These are phyloP conservation scores for Singerocomus inundabilis DNA, from an alignment of 1,284 basidiomycete genomes.

Conservation along the genomic window DNA sequence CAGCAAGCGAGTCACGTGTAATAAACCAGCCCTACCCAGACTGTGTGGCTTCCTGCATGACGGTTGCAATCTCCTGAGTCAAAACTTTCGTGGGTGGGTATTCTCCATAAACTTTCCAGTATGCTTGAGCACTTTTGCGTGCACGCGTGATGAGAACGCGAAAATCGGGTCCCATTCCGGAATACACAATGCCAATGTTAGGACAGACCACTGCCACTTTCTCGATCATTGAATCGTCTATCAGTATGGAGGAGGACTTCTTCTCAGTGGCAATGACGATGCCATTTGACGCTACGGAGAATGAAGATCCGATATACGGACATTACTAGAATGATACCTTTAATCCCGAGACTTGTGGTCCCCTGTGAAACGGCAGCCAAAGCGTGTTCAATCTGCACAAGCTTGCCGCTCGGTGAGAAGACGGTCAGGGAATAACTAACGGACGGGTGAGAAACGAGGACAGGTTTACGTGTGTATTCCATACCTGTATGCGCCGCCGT, in stretches of 20 bases:
- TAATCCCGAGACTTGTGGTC: constrained; percentile 97
- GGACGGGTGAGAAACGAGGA: constrained; percentile 19
- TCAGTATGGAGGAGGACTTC: constrained; percentile 95
- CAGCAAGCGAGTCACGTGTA: constrained; percentile 29
- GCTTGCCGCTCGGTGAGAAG: constrained; percentile 97
- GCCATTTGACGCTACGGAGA: constrained; percentile 84
- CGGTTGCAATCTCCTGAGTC: constrained; percentile 95
- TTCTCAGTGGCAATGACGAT: constrained; percentile 99
- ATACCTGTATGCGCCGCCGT: constrained; percentile 83
- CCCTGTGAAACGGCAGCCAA: constrained; percentile 96
- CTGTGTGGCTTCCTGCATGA: constrained; percentile 99
- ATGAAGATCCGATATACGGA: constrained; percentile 17
- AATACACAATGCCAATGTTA: constrained; percentile 99
- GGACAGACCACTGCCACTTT: constrained; percentile 97
- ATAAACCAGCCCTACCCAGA: constrained; percentile 70
- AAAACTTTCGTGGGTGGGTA: constrained; percentile 98
- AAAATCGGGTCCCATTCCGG: constrained; percentile 99
- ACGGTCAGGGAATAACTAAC: constrained; percentile 96
- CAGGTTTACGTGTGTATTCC: constrained; percentile 17
- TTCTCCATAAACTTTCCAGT: constrained; percentile 99
- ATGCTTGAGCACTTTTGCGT: constrained; percentile 96
- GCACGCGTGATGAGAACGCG: constrained; percentile 91
- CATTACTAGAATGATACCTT: constrained; percentile 60
- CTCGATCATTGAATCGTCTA: constrained; percentile 97
- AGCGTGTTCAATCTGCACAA: constrained; percentile 99